Evolutionary conservation across 495 filamentous ascomycete genomes (phyloP).

Genomic region (Penicillium herquei): DNA sequence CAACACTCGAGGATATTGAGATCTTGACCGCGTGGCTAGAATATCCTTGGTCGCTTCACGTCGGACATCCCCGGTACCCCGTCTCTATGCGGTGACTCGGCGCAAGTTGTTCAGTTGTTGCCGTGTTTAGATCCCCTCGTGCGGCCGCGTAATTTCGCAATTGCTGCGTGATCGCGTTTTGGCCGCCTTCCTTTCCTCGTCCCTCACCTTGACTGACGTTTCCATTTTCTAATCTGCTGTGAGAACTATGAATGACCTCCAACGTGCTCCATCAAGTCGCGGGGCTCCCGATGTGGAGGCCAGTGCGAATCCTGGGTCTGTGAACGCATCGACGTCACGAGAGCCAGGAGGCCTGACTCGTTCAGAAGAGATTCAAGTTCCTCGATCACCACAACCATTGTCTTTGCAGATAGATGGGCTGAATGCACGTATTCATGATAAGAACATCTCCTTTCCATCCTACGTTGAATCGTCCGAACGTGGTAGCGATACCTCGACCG

Average conservation of each 20-base stretch:
- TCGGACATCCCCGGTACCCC: conserved; percentile 13
- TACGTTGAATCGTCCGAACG: conserved; percentile 27
- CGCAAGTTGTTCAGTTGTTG: conserved; percentile 11
- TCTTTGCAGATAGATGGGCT: conserved; percentile 27
- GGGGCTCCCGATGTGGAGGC: conserved; percentile 22
- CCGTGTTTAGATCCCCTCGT: conserved; percentile 20
- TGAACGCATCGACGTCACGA: conserved; percentile 14
- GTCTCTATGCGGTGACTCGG: conserved; percentile 24
- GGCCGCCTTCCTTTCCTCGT: conserved; percentile 1
- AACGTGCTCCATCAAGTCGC: conserved; percentile 14
- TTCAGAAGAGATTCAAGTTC: conserved; percentile 15
- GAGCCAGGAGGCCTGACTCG: conserved; percentile 5
- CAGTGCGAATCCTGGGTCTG: conserved; percentile 15
- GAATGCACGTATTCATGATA: conserved; percentile 13
- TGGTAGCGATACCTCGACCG: conserved; percentile 22
- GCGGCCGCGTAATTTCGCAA: conserved; percentile 19
- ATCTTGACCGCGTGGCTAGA: conserved; percentile 16
- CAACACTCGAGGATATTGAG: conserved; percentile 11
- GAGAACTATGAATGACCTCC: conserved; percentile 21
- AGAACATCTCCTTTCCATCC: conserved; percentile 1
- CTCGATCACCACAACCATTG: conserved; percentile 19
- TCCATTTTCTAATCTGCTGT: neutral
- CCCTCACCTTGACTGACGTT: neutral
- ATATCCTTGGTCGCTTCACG: conserved; percentile 9
- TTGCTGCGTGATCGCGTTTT: conserved; percentile 18